Evolutionary conservation across 2,329 filamentous ascomycete genomes (phyloP).

Genomic region (Fusarium lyarnte): DNA sequence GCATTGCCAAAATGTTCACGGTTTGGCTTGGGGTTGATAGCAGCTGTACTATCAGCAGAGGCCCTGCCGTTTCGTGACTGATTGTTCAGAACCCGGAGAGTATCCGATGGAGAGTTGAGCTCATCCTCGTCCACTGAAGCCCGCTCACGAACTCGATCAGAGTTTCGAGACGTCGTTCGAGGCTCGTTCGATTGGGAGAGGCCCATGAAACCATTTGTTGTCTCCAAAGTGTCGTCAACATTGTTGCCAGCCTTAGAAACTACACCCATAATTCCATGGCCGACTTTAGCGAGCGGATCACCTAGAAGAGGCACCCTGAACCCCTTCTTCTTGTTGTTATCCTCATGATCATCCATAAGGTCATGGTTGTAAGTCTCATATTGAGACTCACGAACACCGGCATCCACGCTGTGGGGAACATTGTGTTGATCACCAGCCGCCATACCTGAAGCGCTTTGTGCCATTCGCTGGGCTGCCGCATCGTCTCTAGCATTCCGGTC

Average conservation of each 20-base stretch:
- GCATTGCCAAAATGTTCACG: too few relatives aligned
- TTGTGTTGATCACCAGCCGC: constrained; percentile 63
- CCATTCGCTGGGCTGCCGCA: constrained; percentile 61
- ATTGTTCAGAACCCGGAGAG: too few relatives aligned
- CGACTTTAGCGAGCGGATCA: constrained; percentile 57
- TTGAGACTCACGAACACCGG: constrained; percentile 54
- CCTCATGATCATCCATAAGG: too few relatives aligned
- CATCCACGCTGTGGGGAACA: constrained; percentile 62
- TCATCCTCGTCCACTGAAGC: too few relatives aligned
- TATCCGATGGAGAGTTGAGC: too few relatives aligned
- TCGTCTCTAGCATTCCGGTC: too few relatives aligned
- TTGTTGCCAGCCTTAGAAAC: constrained; percentile 59
- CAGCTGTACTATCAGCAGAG: too few relatives aligned
- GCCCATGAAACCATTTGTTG: constrained; percentile 63
- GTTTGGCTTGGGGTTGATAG: too few relatives aligned
- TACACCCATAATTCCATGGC: constrained; percentile 58
- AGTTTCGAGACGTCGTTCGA: constrained; percentile 32
- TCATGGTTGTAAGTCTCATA: too few relatives aligned
- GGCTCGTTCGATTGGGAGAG: neutral
- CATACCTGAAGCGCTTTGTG: constrained; percentile 59
- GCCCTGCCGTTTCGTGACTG: too few relatives aligned
- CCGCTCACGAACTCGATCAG: too few relatives aligned
- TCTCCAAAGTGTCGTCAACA: constrained; percentile 62
- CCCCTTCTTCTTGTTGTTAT: too few relatives aligned
- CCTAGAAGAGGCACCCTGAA: constrained; percentile 45